These are phyloP conservation scores for Discostella stelligeroides DNA, from an alignment of 108 stramenopile species.

Conservation along the genomic window DNA sequence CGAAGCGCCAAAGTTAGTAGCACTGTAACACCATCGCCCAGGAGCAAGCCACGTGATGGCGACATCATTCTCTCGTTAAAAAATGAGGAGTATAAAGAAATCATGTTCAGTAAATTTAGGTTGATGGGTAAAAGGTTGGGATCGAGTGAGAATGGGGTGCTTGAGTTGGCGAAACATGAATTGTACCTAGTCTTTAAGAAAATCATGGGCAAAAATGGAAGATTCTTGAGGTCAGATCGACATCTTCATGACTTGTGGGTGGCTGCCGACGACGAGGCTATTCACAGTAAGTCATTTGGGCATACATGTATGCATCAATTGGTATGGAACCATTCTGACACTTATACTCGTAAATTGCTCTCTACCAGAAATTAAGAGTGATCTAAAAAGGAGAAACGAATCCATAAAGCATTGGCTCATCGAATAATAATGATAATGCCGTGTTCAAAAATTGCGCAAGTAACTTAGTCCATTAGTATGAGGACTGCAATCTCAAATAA, in stretches of 20 bases:
- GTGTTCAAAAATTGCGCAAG: not conserved
- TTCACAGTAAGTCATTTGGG: not conserved
- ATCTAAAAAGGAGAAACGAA: not conserved
- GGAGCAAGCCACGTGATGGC: not conserved
- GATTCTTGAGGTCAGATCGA: not conserved
- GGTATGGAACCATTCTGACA: too few relatives aligned
- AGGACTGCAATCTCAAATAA: too few relatives aligned
- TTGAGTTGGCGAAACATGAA: not conserved
- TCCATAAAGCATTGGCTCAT: not conserved
- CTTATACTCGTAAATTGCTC: too few relatives aligned
- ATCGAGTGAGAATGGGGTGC: not conserved
- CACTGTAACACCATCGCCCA: not conserved
- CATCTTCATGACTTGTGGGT: not conserved
- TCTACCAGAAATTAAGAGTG: not conserved
- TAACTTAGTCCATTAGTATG: too few relatives aligned
- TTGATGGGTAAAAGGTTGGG: not conserved
- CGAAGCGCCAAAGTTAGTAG: not conserved
- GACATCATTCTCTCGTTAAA: not conserved
- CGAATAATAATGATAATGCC: not conserved
- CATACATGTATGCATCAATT: not conserved
- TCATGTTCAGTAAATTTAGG: not conserved
- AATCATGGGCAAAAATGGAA: not conserved
- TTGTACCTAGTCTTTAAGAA: not conserved
- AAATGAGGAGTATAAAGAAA: not conserved
- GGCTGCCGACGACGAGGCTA: not conserved